phyloP scores from a whole-genome alignment of 768 basidiomycete species.

The Suillus bovinus region DNA sequence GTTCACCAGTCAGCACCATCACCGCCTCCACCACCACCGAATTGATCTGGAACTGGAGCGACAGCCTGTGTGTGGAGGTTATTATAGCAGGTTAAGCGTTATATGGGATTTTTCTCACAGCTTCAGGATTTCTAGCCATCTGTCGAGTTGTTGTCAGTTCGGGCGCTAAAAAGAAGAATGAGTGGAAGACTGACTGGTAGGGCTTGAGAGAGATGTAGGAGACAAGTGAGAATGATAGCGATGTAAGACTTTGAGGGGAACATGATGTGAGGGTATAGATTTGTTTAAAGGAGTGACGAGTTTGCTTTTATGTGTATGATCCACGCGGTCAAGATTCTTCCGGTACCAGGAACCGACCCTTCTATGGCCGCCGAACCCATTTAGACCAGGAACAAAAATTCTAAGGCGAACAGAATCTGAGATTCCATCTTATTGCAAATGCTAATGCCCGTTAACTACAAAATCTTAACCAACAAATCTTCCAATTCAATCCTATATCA shows the following conservation, averaged over 20 bases:
- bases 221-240: slow-evolving; percentile 21
- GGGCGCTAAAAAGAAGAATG: background rate
- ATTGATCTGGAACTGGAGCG: slow-evolving; percentile 19
- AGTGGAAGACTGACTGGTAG: slow-evolving; percentile 17
- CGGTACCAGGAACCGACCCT: slow-evolving; percentile 25
- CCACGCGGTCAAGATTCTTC: slow-evolving; percentile 17
- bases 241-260: slow-evolving; percentile 20
- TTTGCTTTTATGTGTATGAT: slow-evolving; percentile 23
- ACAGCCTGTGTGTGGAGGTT: slow-evolving; percentile 8
- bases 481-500: slow-evolving; percentile 34
- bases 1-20: slow-evolving; percentile 30
- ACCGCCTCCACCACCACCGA: slow-evolving; percentile 17
- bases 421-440: background rate
- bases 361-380: slow-evolving; percentile 28
- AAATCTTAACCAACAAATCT: no score
- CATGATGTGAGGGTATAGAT: slow-evolving; percentile 18
- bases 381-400: no score
- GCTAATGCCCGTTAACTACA: no score
- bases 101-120: slow-evolving; percentile 12
- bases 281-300: slow-evolving; percentile 6
- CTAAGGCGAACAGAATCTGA: no score
- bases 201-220: slow-evolving; percentile 25
- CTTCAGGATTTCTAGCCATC: slow-evolving; percentile 3
- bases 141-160: slow-evolving; percentile 11
- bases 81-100: no score